These are phyloP conservation scores for Saksenaea oblongispora DNA, from an alignment of 371 early-diverging fungal genomes.

Conservation along the genomic window DNA sequence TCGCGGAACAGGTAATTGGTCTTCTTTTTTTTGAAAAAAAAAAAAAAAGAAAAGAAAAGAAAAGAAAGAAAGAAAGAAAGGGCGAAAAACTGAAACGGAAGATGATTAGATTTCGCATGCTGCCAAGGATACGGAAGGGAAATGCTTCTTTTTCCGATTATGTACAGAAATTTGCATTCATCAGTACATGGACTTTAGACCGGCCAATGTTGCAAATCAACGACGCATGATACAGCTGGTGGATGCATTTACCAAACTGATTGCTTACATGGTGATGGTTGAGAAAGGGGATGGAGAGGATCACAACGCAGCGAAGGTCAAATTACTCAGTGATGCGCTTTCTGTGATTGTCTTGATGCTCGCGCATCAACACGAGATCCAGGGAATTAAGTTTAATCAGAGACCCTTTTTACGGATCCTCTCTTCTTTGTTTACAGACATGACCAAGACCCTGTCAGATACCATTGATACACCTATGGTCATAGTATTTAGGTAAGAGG, in stretches of 20 bases:
- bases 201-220: slow-evolving; percentile 37
- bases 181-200: slow-evolving; percentile 58
- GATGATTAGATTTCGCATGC: slow-evolving; percentile 37
- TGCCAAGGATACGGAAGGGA: slow-evolving; percentile 66
- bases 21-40: background rate
- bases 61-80: no score
- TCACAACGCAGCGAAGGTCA: slow-evolving; percentile 56
- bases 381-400: slow-evolving; percentile 81
- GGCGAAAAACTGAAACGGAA: background rate
- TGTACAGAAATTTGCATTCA: slow-evolving; percentile 83
- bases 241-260: slow-evolving; percentile 80
- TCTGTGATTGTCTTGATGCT: slow-evolving; percentile 83
- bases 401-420: slow-evolving; percentile 92
- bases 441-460: slow-evolving; percentile 54
- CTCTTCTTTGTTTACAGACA: slow-evolving; percentile 80
- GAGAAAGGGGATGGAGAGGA: slow-evolving; percentile 33
- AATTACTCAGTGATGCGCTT: slow-evolving; percentile 73
- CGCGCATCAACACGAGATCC: slow-evolving; percentile 81
- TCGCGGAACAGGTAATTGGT: slow-evolving; percentile 61
- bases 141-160: slow-evolving; percentile 84
- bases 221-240: slow-evolving; percentile 66
- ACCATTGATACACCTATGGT: slow-evolving; percentile 23
- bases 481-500: slow-evolving; percentile 32
- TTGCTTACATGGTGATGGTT: slow-evolving; percentile 66
- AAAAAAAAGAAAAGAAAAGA: no score